A percentile compares a stretch with the other conserved stretches of the same genome.
phyloP scores from a whole-genome alignment of 2,329 filamentous ascomycete genomes.

The Botrytis fabae region DNA sequence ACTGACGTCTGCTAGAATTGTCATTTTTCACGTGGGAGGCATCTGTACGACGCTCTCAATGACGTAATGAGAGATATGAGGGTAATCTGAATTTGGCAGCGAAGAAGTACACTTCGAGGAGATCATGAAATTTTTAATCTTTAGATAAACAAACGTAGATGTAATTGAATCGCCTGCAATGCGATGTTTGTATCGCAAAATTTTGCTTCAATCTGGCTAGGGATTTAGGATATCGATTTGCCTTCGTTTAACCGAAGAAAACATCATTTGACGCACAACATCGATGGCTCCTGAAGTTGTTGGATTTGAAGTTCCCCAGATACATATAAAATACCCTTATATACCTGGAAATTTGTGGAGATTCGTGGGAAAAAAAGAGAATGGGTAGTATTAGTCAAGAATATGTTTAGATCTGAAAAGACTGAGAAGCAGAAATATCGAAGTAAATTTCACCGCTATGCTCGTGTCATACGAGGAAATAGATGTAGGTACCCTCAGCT shows the following conservation, averaged over 20 bases:
- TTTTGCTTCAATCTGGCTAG: background rate
- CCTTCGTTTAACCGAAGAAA: background rate
- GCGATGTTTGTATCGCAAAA: accelerated
- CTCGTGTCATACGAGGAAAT: background rate
- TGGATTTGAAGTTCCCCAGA: background rate
- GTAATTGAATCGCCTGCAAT: background rate
- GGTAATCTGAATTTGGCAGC: background rate
- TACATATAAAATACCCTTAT: background rate
- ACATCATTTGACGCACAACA: background rate
- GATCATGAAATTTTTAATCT: no score
- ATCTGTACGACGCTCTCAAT: background rate
- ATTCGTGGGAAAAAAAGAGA: background rate
- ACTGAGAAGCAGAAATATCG: background rate
- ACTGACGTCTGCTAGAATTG: background rate
- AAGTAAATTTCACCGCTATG: background rate
- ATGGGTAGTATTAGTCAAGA: accelerated
- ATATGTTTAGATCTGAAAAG: background rate
- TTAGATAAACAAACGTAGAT: background rate
- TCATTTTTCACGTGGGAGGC: background rate
- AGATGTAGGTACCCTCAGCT: background rate
- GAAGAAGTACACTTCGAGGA: background rate
- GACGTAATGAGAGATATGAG: background rate
- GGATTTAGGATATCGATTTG: background rate
- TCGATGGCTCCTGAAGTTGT: background rate
- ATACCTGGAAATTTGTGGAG: background rate